Conservation (phyloP, 2,329 filamentous ascomycete species). For the Trichophaea hybrida region DNA sequence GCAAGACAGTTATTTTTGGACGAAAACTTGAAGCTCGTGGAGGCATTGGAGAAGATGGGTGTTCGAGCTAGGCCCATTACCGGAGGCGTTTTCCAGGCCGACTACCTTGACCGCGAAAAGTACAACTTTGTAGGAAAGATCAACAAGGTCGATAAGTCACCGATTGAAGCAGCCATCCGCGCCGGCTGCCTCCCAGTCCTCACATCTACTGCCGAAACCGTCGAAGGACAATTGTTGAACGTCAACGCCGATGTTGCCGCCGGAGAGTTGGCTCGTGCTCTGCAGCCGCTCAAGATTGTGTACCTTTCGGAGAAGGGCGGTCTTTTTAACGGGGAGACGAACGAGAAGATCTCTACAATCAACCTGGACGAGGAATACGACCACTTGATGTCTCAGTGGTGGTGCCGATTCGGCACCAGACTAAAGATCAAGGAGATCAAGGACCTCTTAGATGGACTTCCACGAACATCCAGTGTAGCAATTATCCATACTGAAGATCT, state of each 20-base stretch:
- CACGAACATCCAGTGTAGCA: slow-evolving; percentile 82
- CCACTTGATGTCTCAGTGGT: slow-evolving; percentile 78
- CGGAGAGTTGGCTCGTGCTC: slow-evolving; percentile 72
- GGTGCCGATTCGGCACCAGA: slow-evolving; percentile 87
- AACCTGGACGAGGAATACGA: slow-evolving; percentile 96
- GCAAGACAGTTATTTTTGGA: slow-evolving; percentile 86
- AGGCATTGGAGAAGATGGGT: slow-evolving; percentile 78
- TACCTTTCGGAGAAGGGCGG: slow-evolving; percentile 98
- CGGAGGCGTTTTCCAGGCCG: slow-evolving; percentile 76
- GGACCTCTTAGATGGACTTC: slow-evolving; percentile 75
- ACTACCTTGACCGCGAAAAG: slow-evolving; percentile 92
- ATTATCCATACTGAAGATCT: slow-evolving; percentile 95
- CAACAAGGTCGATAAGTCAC: slow-evolving; percentile 74
- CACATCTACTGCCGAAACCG: slow-evolving; percentile 89
- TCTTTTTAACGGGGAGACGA: slow-evolving; percentile 82
- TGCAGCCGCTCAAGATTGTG: slow-evolving; percentile 92
- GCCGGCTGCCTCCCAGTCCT: slow-evolving; percentile 84
- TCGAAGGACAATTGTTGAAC: slow-evolving; percentile 83
- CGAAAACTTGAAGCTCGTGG: slow-evolving; percentile 84
- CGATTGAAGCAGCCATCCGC: slow-evolving; percentile 81
- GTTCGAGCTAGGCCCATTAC: slow-evolving; percentile 81
- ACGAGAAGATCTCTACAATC: slow-evolving; percentile 90
- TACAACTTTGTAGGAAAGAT: slow-evolving; percentile 95
- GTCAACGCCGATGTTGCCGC: slow-evolving; percentile 97
- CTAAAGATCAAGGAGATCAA: slow-evolving; percentile 98